Conservation (phyloP, 306 rosid genomes). For the Purshia tridentata region DNA sequence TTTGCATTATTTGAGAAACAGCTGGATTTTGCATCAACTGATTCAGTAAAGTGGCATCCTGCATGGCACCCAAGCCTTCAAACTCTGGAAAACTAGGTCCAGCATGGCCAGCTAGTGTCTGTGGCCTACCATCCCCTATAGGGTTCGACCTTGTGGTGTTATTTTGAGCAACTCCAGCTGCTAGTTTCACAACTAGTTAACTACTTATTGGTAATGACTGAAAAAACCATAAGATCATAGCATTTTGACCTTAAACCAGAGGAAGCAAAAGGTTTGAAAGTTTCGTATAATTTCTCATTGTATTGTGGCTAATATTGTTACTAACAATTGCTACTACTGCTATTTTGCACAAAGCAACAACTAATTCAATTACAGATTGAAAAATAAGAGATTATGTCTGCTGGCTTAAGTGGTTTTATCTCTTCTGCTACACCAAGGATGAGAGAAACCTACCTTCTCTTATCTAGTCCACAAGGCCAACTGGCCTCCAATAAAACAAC, state of each 20-base stretch:
- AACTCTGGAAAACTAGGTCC: slow-evolving; percentile 65
- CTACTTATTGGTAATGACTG: slow-evolving; percentile 1
- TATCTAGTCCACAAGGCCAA: neutral
- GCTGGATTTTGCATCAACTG: slow-evolving; percentile 87
- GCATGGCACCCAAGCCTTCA: slow-evolving; percentile 61
- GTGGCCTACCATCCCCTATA: slow-evolving; percentile 55
- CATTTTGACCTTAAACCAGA: neutral
- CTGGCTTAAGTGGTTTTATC: slow-evolving; percentile 2
- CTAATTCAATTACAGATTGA: neutral
- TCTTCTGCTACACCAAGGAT: neutral
- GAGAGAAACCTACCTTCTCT: neutral
- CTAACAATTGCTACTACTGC: neutral
- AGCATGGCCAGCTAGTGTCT: slow-evolving; percentile 53
- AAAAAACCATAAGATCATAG: neutral
- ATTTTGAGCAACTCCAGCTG: slow-evolving; percentile 61
- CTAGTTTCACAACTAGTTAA: slow-evolving; percentile 22
- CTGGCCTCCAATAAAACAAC: neutral
- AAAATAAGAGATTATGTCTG: neutral
- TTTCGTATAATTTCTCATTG: neutral
- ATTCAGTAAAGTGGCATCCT: slow-evolving; percentile 54
- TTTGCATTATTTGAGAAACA: slow-evolving; percentile 84
- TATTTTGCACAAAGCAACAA: neutral
- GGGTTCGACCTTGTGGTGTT: slow-evolving; percentile 50
- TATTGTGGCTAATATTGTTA: neutral
- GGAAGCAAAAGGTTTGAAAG: neutral